phyloP scores from a whole-genome alignment of 1,284 basidiomycete genomes.

The Tetrapyrgos nigripes region DNA sequence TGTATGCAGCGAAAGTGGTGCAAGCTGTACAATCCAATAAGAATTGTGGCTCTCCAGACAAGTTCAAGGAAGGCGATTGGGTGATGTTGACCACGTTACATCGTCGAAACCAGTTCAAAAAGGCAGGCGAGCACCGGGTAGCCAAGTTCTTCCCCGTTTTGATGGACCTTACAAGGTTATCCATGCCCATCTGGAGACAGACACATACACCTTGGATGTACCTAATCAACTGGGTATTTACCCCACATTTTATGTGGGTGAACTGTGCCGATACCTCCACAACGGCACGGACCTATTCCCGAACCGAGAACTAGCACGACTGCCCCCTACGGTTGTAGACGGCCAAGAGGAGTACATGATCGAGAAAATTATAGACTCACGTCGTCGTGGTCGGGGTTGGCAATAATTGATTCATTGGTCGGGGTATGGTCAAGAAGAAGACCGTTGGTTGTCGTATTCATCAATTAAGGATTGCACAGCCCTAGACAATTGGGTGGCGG shows the following conservation, averaged over 20 bases:
- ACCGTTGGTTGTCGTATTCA: conserved; percentile 19
- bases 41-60: not conserved
- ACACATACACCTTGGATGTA: conserved; percentile 13
- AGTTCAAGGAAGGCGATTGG: conserved; percentile 5
- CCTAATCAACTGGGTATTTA: conserved; percentile 19
- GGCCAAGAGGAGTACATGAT: not conserved
- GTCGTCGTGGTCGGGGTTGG: conserved; percentile 6
- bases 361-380: conserved; percentile 14
- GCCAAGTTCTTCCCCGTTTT: conserved; percentile 27
- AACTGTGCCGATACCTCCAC: conserved; percentile 7
- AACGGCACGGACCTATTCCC: conserved; percentile 19
- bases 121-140: not conserved
- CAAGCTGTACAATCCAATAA: conserved; percentile 9
- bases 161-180: conserved; percentile 22
- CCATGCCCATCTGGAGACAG: not conserved
- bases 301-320: not conserved
- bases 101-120: not conserved
- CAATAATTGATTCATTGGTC: conserved; percentile 13
- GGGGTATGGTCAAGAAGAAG: conserved; percentile 9
- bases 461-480: conserved; percentile 21
- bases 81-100: conserved; percentile 9
- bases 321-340: not conserved
- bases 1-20: not conserved
- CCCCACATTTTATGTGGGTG: conserved; percentile 21
- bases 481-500: conserved; percentile 17